phyloP scores from a whole-genome alignment of 163 green algal species.

The Chlorella variabilis region DNA sequence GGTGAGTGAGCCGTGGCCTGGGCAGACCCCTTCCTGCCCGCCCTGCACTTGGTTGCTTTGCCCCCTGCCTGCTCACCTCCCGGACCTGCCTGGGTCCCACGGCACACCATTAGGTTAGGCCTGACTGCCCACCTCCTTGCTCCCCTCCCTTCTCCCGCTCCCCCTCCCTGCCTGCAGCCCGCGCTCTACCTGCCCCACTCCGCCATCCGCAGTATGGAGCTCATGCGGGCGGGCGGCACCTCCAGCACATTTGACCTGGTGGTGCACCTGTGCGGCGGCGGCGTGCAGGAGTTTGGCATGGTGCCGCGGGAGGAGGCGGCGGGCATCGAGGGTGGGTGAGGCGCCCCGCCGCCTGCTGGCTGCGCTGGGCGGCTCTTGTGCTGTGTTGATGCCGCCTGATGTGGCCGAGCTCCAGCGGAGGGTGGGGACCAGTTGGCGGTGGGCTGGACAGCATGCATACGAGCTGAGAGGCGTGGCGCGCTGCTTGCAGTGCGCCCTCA shows the following conservation, averaged over 20 bases:
- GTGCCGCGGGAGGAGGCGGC: conserved; percentile 34
- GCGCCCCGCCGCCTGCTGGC: no score
- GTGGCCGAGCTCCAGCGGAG: no score
- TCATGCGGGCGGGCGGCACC: conserved; percentile 43
- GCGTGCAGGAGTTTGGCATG: conserved; percentile 45
- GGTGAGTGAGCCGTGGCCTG: not conserved
- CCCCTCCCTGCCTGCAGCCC: conserved; percentile 29
- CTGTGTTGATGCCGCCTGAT: no score
- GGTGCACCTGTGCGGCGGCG: conserved; percentile 36
- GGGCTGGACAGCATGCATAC: no score
- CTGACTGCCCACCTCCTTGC: not conserved
- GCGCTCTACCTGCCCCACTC: conserved; percentile 44
- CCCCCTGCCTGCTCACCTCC: not conserved
- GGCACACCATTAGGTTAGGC: not conserved
- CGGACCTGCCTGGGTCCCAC: not conserved
- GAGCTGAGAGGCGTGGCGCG: no score
- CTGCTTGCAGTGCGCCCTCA: no score
- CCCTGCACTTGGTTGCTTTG: not conserved
- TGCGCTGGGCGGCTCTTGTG: no score
- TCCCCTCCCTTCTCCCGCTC: not conserved
- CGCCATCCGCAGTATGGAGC: conserved; percentile 42
- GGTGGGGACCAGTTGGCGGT: no score
- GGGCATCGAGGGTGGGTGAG: conserved; percentile 29
- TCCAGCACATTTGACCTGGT: conserved; percentile 55
- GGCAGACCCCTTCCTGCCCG: not conserved